Conservation (phyloP, 495 filamentous ascomycete genomes). For the Penicillium paradoxum region DNA sequence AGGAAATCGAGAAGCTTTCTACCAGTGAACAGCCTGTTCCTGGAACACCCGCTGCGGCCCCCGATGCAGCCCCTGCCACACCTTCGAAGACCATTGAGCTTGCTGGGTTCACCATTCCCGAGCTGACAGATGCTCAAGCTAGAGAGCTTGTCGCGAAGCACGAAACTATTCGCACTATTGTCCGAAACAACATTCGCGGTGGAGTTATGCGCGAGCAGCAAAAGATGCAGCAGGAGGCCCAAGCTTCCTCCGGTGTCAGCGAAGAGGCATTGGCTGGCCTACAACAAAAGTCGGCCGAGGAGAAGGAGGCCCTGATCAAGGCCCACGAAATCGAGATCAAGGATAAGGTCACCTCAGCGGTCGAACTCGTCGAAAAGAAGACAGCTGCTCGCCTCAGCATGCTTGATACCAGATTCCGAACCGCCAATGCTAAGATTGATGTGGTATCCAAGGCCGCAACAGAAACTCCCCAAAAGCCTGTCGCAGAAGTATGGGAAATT, state of each 20-base stretch:
- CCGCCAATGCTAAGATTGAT: conserved; percentile 63
- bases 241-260: conserved; percentile 16
- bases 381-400: conserved; percentile 70
- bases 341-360: conserved; percentile 42
- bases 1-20: conserved; percentile 59
- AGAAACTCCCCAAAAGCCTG: conserved; percentile 77
- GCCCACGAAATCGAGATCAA: conserved; percentile 38
- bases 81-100: conserved; percentile 29
- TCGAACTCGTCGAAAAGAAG: conserved; percentile 54
- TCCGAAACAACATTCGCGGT: conserved; percentile 53
- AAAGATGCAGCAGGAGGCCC: conserved; percentile 28
- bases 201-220: conserved; percentile 26
- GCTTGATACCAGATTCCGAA: conserved; percentile 63
- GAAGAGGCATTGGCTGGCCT: conserved; percentile 31
- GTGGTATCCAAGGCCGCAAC: conserved; percentile 72
- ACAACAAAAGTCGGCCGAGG: conserved; percentile 48
- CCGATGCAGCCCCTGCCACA: conserved; percentile 33
- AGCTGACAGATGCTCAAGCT: conserved; percentile 55
- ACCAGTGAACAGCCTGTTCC: conserved; percentile 48
- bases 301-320: conserved; percentile 61
- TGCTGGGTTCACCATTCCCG: conserved; percentile 18
- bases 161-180: conserved; percentile 57
- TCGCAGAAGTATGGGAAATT: conserved; percentile 78
- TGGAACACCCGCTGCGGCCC: conserved; percentile 29
- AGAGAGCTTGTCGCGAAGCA: conserved; percentile 62